A percentile compares a stretch with the other conserved stretches of the same genome.
phyloP scores from a whole-genome alignment of 1,284 basidiomycete species.

The Sanghuangporus baumii region DNA sequence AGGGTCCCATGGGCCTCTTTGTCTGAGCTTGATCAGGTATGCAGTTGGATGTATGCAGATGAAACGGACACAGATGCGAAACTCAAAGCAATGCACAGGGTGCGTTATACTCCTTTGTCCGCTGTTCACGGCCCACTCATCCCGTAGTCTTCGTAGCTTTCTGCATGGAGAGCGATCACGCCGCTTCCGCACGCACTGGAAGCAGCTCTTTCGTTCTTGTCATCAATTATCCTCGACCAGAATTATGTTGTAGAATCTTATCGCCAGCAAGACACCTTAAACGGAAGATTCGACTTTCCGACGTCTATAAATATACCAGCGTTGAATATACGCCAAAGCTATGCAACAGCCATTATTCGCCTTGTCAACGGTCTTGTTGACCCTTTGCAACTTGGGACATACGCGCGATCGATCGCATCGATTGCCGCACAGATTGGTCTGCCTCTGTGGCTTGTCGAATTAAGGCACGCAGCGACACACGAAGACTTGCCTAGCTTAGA shows the following conservation, averaged over 20 bases:
- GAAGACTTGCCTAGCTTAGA: constrained; percentile 89
- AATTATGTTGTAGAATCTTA: neutral
- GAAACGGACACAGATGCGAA: constrained; percentile 54
- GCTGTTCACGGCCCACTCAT: constrained; percentile 11
- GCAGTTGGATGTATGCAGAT: constrained; percentile 73
- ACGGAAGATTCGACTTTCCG: constrained; percentile 2
- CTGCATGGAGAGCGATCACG: constrained; percentile 70
- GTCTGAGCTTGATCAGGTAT: constrained; percentile 76
- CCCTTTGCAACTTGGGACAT: constrained; percentile 82
- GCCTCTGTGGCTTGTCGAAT: constrained; percentile 88
- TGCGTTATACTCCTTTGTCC: constrained; percentile 33
- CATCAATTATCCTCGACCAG: constrained; percentile 50
- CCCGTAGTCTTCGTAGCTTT: constrained; percentile 42
- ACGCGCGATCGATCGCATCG: constrained; percentile 85
- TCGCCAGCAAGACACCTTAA: neutral
- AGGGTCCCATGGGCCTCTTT: constrained; percentile 79
- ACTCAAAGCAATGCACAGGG: constrained; percentile 63
- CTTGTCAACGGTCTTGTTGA: constrained; percentile 96
- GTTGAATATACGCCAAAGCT: constrained; percentile 54
- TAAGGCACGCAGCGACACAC: constrained; percentile 93
- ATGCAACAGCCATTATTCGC: constrained; percentile 77
- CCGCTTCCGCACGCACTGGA: constrained; percentile 70
- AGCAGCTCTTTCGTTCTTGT: constrained; percentile 63
- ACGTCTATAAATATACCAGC: constrained; percentile 23
- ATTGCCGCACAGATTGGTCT: constrained; percentile 85